Conservation (phyloP, 805 yeast species). For the Saccharomycopsis fibuligera region DNA sequence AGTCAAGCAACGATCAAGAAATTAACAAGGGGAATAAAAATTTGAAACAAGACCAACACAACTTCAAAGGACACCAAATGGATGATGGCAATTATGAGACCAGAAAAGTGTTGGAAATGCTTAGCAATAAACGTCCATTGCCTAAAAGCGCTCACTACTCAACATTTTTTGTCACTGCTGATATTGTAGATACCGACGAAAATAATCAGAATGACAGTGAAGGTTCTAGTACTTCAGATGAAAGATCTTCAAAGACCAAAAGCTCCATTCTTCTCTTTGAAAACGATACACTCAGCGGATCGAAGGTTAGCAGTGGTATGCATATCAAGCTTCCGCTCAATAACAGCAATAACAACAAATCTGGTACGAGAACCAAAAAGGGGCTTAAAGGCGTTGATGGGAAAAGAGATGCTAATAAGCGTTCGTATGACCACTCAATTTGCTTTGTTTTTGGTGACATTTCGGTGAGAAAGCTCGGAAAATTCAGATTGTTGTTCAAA, state of each 20-base stretch:
- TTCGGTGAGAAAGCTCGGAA: conserved; percentile 27
- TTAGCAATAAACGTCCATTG: conserved; percentile 7
- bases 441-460: conserved; percentile 30
- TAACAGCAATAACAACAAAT: conserved; percentile 15
- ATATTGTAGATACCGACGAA: conserved; percentile 10
- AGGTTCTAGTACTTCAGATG: not conserved
- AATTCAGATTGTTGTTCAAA: conserved; percentile 25
- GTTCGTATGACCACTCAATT: conserved; percentile 23
- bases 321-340: conserved; percentile 17
- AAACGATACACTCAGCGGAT: conserved; percentile 11
- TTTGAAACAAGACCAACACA: not conserved
- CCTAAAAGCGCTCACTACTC: conserved; percentile 15
- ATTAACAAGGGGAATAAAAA: not conserved
- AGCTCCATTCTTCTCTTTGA: not conserved
- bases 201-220: not conserved
- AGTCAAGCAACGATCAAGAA: not conserved
- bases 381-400: not conserved
- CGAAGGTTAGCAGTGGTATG: conserved; percentile 20
- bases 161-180: conserved; percentile 19
- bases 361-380: conserved; percentile 21
- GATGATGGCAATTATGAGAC: conserved; percentile 11
- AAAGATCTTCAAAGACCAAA: not conserved
- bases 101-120: conserved; percentile 14
- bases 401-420: not conserved
- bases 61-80: not conserved